Percentiles rank a stretch among this genome's conserved stretches.
Conservation (phyloP, 495 filamentous ascomycete genomes). For the Schizothecium vesticola region DNA sequence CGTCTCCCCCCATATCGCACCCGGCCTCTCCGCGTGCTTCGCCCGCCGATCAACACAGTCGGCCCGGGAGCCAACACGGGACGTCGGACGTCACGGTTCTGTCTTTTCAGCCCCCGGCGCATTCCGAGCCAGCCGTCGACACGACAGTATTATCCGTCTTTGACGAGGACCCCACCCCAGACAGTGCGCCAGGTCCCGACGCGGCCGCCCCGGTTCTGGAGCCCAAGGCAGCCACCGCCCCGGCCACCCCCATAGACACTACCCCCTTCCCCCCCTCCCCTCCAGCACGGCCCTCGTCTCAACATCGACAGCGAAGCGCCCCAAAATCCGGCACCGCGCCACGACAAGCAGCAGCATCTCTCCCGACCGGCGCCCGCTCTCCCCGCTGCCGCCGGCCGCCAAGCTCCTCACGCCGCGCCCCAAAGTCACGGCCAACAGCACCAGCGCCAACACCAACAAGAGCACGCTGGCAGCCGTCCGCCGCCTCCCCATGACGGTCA, state of each 20-base stretch:
- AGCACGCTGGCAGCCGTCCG: constrained; percentile 24
- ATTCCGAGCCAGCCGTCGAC: background rate
- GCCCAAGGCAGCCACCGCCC: constrained; percentile 5
- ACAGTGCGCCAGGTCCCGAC: background rate
- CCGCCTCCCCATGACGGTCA: constrained; percentile 59
- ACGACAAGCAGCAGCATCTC: constrained; percentile 35
- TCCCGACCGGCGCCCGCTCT: constrained; percentile 57
- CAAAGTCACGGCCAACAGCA: background rate
- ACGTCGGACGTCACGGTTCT: constrained; percentile 41
- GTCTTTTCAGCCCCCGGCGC: constrained; percentile 23
- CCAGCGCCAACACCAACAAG: background rate
- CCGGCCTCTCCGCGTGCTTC: constrained; percentile 37
- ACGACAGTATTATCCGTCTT: constrained; percentile 7
- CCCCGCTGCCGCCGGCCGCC: constrained; percentile 62
- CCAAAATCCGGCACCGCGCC: constrained; percentile 23
- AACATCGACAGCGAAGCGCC: constrained; percentile 7
- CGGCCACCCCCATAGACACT: constrained; percentile 1
- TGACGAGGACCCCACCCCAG: background rate
- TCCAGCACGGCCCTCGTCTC: background rate
- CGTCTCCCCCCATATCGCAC: constrained; percentile 43
- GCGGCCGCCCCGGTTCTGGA: background rate
- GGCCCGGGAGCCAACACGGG: constrained; percentile 29
- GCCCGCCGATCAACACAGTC: constrained; percentile 17
- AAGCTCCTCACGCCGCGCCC: constrained; percentile 55
- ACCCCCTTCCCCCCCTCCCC: constrained; percentile 4